Conservation (phyloP, 495 filamentous ascomycete genomes). For the Articulospora tetracladia region DNA sequence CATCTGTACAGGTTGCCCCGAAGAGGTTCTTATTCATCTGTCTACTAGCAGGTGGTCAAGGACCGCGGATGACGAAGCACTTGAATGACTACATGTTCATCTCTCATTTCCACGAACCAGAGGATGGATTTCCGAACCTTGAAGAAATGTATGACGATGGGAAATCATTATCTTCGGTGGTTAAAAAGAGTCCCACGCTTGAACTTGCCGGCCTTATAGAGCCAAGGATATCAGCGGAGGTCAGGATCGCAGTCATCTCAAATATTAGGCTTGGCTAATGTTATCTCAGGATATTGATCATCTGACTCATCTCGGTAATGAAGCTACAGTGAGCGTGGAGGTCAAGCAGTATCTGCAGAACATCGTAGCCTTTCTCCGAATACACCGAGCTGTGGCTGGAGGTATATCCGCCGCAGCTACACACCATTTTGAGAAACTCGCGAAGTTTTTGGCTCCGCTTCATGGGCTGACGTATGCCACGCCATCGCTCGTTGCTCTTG, state of each 20-base stretch:
- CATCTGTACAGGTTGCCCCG: conserved; percentile 66
- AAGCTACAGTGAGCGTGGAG: conserved; percentile 44
- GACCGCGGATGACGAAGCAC: conserved; percentile 43
- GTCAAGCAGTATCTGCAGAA: conserved; percentile 80
- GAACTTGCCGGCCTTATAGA: neutral
- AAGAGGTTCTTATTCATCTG: conserved; percentile 79
- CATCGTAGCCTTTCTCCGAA: conserved; percentile 76
- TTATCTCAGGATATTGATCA: conserved; percentile 21
- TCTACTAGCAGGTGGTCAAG: conserved; percentile 47
- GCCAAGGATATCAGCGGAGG: conserved; percentile 16
- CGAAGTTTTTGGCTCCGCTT: conserved; percentile 70
- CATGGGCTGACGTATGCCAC: conserved; percentile 80
- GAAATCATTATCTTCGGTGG: conserved; percentile 33
- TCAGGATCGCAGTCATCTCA: neutral
- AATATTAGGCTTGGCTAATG: neutral
- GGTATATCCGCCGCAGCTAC: conserved; percentile 76
- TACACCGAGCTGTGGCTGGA: conserved; percentile 78
- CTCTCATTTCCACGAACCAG: conserved; percentile 76
- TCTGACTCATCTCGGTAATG: conserved; percentile 14
- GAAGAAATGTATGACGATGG: conserved; percentile 50
- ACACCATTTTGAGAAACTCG: conserved; percentile 64
- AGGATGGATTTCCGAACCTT: conserved; percentile 67
- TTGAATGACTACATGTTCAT: conserved; percentile 85
- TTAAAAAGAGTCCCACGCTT: conserved; percentile 28
- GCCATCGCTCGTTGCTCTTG: conserved; percentile 78